Evolutionary conservation across 148 eudicot species (phyloP).

Genomic region (Limonium bicolor): DNA sequence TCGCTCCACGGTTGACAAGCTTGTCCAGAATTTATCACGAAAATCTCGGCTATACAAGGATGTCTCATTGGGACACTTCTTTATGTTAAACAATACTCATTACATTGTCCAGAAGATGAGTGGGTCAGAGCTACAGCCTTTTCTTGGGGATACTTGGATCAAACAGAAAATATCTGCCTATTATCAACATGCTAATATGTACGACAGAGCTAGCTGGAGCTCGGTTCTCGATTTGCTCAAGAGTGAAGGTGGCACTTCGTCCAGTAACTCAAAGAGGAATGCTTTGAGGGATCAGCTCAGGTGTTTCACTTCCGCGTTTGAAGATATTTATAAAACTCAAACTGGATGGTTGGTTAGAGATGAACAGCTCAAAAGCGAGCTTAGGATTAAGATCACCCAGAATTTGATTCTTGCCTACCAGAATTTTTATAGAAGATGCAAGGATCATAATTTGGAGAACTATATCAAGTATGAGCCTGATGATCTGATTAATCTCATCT

Average conservation of each 20-base stretch:
- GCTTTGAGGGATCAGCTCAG: constrained; percentile 38
- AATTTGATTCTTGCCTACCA: constrained; percentile 53
- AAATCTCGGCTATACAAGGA: constrained; percentile 51
- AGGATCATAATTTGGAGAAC: constrained; percentile 25
- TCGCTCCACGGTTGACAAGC: constrained; percentile 17
- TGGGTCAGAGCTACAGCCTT: constrained; percentile 1
- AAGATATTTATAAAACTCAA: constrained; percentile 48
- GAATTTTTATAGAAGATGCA: constrained; percentile 23
- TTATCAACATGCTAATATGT: constrained; percentile 48
- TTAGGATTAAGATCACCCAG: constrained; percentile 37
- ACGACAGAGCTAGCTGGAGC: constrained; percentile 56
- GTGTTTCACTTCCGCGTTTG: constrained; percentile 38
- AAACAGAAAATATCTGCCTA: constrained; percentile 19
- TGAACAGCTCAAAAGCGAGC: constrained; percentile 41
- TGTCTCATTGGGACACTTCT: constrained; percentile 1
- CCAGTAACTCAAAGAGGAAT: constrained; percentile 16
- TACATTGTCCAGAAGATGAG: constrained; percentile 3
- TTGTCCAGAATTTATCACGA: constrained; percentile 41
- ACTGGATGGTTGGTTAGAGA: constrained; percentile 50
- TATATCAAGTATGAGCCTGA: constrained; percentile 53
- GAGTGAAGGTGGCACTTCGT: constrained; percentile 30
- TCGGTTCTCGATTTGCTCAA: constrained; percentile 24
- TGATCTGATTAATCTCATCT: constrained; percentile 33
- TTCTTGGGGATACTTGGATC: constrained; percentile 54
- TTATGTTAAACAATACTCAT: constrained; percentile 3